Evolutionary conservation across 164 flowering plant genomes (phyloP).

Genomic region (Vitis riparia): DNA sequence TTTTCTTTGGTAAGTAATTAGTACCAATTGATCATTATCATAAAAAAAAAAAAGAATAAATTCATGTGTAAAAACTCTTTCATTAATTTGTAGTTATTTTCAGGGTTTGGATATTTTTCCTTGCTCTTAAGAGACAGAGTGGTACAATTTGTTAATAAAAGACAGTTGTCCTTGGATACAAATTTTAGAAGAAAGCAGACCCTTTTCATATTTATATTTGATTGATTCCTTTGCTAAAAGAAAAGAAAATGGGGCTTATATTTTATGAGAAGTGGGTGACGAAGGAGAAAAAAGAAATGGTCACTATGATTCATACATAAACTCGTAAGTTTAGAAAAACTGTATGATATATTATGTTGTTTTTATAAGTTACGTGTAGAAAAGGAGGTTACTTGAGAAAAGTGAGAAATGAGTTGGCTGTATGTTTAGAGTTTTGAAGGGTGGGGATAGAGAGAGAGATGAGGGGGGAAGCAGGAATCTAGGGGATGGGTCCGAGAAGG

Average conservation of each 20-base stretch:
- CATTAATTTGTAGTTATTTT: too few species aligned
- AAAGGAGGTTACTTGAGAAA: constrained; percentile 18
- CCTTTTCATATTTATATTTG: constrained; percentile 3
- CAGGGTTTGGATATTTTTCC: background rate
- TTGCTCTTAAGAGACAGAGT: constrained; percentile 15
- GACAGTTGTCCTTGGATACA: constrained; percentile 24
- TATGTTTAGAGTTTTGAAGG: constrained; percentile 3
- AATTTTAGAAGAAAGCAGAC: constrained; percentile 9
- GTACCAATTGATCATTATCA: too few species aligned
- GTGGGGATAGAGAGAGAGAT: background rate
- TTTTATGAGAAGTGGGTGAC: constrained; percentile 19
- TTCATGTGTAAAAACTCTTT: too few species aligned
- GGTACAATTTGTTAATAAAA: constrained; percentile 16
- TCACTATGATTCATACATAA: background rate
- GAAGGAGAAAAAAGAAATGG: background rate
- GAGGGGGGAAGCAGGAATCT: constrained; percentile 38
- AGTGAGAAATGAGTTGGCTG: constrained; percentile 24
- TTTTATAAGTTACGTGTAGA: background rate
- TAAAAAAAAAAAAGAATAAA: too few species aligned
- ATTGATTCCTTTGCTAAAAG: constrained; percentile 9
- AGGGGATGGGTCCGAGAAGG: constrained; percentile 46
- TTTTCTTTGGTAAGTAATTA: background rate
- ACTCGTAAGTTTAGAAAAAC: background rate
- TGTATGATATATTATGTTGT: background rate
- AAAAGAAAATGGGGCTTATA: constrained; percentile 7